Base-by-base conservation (phyloP, 129 eudicot species). In the Flaveria robusta region DNA sequence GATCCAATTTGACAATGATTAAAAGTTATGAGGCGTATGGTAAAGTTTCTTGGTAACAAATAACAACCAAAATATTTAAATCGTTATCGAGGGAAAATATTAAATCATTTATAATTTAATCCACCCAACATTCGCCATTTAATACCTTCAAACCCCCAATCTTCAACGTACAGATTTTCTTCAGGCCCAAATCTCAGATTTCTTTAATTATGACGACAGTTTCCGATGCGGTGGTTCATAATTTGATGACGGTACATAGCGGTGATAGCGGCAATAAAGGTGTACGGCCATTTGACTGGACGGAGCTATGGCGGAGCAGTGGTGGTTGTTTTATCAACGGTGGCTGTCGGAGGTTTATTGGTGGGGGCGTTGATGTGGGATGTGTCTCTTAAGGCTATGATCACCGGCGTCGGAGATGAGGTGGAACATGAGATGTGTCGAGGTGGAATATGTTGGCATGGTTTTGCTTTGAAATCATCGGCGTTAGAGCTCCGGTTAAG, bases 361-460 rank as follows among this genome's bases (percentile, higher is more conserved):
- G 23, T 90, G 11, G 89, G 67, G 1, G 74, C 87, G 19, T 79
- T 90, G 78, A 78, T 81, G 56, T 90, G 93, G 96, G 96, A 90
- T 60, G 89, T 90, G 9, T 88, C 88, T 3, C 87, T 91, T 37
- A 91, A 91, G 77, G 93, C 84, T 63, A 67, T 87, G 71, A 68
- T 70, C 23, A 66, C 68, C 75, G 71, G 75, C 54, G 79, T 14
- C 66, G 42, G 68, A 37, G 77, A 55, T 76, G 79, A 68, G n/a
- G 83, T 60, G 75, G 83, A 73, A 18, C 85, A 82, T 58, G 86
- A 76, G 65, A 80, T 81, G 83, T 91, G 93, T 71, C 85, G 97
- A 51, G 93, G 91, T 62, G 97, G 93, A 26, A 91, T 88, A 42
- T 91, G 97, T 56, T 91, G 93, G 93, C 97, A 91, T 76, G 93